Evolutionary conservation across 1,284 basidiomycete species (phyloP).

Genomic region (Fomitopsis betulina): DNA sequence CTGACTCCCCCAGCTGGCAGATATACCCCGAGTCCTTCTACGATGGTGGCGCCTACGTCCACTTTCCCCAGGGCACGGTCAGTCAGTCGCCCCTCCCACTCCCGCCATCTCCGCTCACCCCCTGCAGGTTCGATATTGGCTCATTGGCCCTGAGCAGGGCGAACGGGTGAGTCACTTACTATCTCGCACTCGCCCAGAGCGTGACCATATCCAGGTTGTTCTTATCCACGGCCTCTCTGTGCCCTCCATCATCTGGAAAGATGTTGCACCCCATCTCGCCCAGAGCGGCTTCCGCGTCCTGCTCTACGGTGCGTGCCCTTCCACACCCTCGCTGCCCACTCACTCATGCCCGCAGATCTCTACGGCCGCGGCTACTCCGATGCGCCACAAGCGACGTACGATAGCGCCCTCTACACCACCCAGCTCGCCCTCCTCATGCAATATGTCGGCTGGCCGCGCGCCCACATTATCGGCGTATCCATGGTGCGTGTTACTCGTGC

Average conservation of each 20-base stretch:
- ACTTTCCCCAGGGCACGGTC: conserved; percentile 58
- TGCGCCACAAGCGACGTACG: conserved; percentile 63
- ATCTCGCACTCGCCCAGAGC: neutral
- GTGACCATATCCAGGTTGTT: conserved; percentile 45
- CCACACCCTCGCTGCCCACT: neutral
- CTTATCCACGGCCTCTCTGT: conserved; percentile 78
- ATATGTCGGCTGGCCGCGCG: conserved; percentile 63
- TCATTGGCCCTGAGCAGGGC: conserved; percentile 41
- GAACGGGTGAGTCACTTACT: neutral
- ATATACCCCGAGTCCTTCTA: conserved; percentile 71
- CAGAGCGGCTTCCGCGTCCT: conserved; percentile 67
- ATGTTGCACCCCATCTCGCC: conserved; percentile 60
- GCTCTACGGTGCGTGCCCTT: conserved; percentile 54
- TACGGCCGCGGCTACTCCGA: conserved; percentile 80
- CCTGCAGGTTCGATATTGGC: conserved; percentile 64
- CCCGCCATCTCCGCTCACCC: conserved; percentile 10
- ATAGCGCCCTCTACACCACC: conserved; percentile 57
- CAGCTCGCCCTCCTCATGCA: conserved; percentile 81
- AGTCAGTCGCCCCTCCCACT: conserved; percentile 2
- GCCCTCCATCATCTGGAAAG: conserved; percentile 70
- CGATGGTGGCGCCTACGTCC: conserved; percentile 59
- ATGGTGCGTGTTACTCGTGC: conserved; percentile 45
- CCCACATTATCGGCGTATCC: conserved; percentile 62
- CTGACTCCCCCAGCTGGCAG: conserved; percentile 48
- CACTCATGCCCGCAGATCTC: conserved; percentile 45